Conservation (phyloP, 2,329 filamentous ascomycete genomes). For the Stromatinia cepivora region DNA sequence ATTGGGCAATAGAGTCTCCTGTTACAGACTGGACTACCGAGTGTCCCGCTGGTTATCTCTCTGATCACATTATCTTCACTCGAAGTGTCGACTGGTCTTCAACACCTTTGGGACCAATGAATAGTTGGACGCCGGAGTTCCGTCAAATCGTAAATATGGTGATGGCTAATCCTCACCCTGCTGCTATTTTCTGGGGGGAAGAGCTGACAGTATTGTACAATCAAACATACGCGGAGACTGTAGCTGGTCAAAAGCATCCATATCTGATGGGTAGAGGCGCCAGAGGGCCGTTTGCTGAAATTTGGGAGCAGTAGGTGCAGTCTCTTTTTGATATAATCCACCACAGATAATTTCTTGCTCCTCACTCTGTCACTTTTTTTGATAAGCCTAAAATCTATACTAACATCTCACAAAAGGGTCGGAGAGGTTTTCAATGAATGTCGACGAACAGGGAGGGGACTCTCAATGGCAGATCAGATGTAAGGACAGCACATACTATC, state of each 20-base stretch:
- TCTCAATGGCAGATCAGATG: slow-evolving; percentile 78
- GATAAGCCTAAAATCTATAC: not conserved
- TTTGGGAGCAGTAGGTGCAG: slow-evolving; percentile 59
- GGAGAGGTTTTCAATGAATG: slow-evolving; percentile 67
- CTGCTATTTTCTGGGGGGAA: slow-evolving; percentile 75
- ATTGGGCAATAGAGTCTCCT: not conserved
- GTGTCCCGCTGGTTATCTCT: slow-evolving; percentile 50
- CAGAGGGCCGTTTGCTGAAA: slow-evolving; percentile 64
- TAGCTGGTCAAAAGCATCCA: slow-evolving; percentile 77
- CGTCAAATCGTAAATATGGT: slow-evolving; percentile 76
- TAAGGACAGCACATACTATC: not conserved
- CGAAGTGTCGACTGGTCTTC: slow-evolving; percentile 70
- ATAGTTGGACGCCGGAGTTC: slow-evolving; percentile 66
- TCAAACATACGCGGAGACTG: slow-evolving; percentile 64
- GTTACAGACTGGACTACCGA: not conserved
- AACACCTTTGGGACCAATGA: slow-evolving; percentile 71
- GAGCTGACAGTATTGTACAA: slow-evolving; percentile 68
- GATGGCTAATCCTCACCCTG: slow-evolving; percentile 74
- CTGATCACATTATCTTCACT: slow-evolving; percentile 69
- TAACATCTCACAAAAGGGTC: slow-evolving; percentile 43
- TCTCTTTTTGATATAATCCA: not conserved
- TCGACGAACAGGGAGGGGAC: slow-evolving; percentile 68
- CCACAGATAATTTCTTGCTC: not conserved
- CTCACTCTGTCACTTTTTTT: not conserved
- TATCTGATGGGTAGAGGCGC: slow-evolving; percentile 56